Base-by-base conservation (phyloP, 2,329 filamentous ascomycete genomes). In the Xylariomycetidae sp. region DNA sequence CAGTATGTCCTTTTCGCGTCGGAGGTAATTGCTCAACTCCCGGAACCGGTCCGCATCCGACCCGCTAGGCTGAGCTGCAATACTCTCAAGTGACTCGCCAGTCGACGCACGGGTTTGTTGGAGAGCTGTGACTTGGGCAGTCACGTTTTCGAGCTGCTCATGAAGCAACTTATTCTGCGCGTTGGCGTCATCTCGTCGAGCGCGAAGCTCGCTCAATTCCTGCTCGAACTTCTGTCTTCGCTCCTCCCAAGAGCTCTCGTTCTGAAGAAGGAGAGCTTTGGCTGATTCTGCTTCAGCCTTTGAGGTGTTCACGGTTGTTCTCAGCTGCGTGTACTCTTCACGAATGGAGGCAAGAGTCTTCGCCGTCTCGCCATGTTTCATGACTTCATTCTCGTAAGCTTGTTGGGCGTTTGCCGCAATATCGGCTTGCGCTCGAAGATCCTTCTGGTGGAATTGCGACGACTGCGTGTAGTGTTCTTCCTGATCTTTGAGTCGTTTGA, bases 361-460 rank as follows among this genome's bases (percentile, higher is more conserved):
- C 10, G 90, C 86, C n/a, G 90, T 92, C 46, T 95, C 87, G 2
- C 89, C 90, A 60, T 98, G 92, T 64, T 92, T 95, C 50, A 95
- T 76, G 9, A 98, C 72, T 58, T 98, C 92, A 42, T 81, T 81
- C 58, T 98, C 93, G 54, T 98, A 98, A 47, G 92, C 89, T 54
- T 94, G 83, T 56, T 98, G 92, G 4, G 92, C 88, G 57, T 87
- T 85, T 33, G 87, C 81, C 3, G 92, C 88, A 51, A 98, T 96
- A 27, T 93, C 85, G 18, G 90, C 89, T 59, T 98, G 92, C 0
- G 86, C 82, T 41, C 92, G 89, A 25, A 96, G 76, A 50, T 96
- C 89, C 49, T 94, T 84, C 54, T 93, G 86, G 54, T 95, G 85
- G 54, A 84, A 87, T 45, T 85, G 80, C 19, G 86, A 80, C 31